Percentiles rank a stretch among this genome's conserved stretches.
Conservation (phyloP, 1,139 yeast genomes). For the Petasospora fabianii region DNA sequence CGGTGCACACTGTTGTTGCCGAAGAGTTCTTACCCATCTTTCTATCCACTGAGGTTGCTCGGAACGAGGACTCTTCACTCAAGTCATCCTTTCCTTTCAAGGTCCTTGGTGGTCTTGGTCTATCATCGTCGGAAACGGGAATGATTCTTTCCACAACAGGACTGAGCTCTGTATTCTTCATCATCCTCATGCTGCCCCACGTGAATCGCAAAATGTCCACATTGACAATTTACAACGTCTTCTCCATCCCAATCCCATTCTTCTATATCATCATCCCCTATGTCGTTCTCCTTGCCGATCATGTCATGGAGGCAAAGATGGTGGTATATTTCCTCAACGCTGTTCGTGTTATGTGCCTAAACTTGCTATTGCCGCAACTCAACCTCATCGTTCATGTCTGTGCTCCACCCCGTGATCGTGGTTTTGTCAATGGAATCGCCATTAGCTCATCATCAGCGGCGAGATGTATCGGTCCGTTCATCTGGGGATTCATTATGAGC, state of each 20-base stretch:
- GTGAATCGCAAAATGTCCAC: slow-evolving; percentile 6
- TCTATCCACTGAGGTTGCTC: slow-evolving; percentile 4
- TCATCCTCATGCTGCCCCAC: slow-evolving; percentile 5
- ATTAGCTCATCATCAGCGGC: slow-evolving; percentile 48
- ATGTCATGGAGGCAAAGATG: neutral
- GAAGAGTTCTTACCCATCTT: slow-evolving; percentile 14
- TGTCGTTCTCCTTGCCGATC: slow-evolving; percentile 6
- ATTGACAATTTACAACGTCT: slow-evolving; percentile 6
- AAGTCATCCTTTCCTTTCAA: slow-evolving; percentile 6
- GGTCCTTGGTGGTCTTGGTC: slow-evolving; percentile 9
- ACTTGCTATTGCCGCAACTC: slow-evolving; percentile 33
- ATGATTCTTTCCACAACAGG: slow-evolving; percentile 9
- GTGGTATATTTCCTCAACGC: slow-evolving; percentile 1
- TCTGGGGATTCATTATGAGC: slow-evolving; percentile 56
- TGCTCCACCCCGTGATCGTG: slow-evolving; percentile 45
- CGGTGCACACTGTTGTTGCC: slow-evolving; percentile 8
- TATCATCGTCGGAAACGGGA: slow-evolving; percentile 8
- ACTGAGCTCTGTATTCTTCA: slow-evolving; percentile 7
- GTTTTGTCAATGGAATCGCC: slow-evolving; percentile 48
- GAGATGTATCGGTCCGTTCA: slow-evolving; percentile 54
- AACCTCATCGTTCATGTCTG: slow-evolving; percentile 44
- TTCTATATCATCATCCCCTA: slow-evolving; percentile 7
- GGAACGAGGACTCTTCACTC: slow-evolving; percentile 3
- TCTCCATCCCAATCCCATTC: slow-evolving; percentile 7
- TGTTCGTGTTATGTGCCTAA: slow-evolving; percentile 1